Evolutionary conservation across 83 land plant species (phyloP), one percentile per base, ranked within the genome.

Genomic region (Diphasiastrum complanatum): DNA sequence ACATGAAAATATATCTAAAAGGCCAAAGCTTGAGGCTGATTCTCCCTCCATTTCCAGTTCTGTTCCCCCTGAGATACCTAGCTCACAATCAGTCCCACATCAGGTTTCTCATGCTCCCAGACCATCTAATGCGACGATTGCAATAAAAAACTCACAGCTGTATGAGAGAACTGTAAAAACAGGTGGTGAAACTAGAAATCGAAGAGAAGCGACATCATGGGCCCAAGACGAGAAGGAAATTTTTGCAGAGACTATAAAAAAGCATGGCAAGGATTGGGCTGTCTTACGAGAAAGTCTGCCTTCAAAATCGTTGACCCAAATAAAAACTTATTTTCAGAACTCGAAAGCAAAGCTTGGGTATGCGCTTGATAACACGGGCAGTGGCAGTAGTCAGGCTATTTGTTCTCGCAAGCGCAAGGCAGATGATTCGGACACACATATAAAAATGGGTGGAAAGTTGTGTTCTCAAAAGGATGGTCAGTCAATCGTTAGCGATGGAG

Each of bases 161-260:
- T 20, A 34, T 37, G 31, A 14, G 8, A 47, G 43, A 33, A 65
- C 58, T 32, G 67, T 51, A 2, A 51, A 51, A 18, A 4, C 67
- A 38, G 56, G 45, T 33, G 35, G 46, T 6, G 74, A 70, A 26
- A 23, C 26, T 12, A 62, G 46, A 51, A 51, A 66, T 40, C 62
- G 74, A 54, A 38, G 74, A 46, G 74, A 70, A 45, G 67, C 74
- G 6, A 70, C 74, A 1, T 63, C 67, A 11, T 70, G 74, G 74
- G 63, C 67, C 50, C 68, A 63, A 45, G 67, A 70, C 19, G 74
- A 70, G 50, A 70, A 70, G 45, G 74, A 70, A 22, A 70, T 52
- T 35, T 70, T 70, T 46, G 60, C 65, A 24, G 74, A 70, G 12
- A 63, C 63, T 45, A 47, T 70, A 16, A 70, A 55, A 50, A 63